These are phyloP conservation scores for Tetracladium setigerum DNA, from an alignment of 495 filamentous ascomycete genomes.

Conservation along the genomic window DNA sequence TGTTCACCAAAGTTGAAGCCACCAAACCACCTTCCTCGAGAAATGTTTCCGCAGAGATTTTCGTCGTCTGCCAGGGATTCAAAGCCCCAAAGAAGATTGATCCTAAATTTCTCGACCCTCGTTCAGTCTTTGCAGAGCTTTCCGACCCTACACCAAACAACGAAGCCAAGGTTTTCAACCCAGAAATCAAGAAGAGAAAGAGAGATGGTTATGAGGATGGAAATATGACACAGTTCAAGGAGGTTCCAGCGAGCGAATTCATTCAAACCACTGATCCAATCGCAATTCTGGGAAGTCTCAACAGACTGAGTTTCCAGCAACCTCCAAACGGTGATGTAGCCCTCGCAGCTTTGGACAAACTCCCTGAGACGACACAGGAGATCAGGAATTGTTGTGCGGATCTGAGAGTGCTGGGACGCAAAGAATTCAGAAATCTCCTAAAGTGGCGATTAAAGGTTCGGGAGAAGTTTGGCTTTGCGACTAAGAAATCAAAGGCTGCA, in stretches of 20 bases:
- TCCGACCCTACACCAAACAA: constrained; percentile 84
- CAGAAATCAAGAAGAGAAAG: constrained; percentile 93
- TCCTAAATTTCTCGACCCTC: constrained; percentile 84
- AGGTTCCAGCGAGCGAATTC: constrained; percentile 81
- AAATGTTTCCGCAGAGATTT: constrained; percentile 96
- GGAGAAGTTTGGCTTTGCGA: constrained; percentile 80
- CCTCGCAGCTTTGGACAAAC: constrained; percentile 71
- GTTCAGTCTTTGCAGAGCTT: constrained; percentile 92
- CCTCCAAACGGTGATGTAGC: constrained; percentile 74
- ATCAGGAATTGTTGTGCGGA: constrained; percentile 80
- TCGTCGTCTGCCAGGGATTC: constrained; percentile 91
- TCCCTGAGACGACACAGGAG: constrained; percentile 90
- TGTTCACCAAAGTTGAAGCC: constrained; percentile 90
- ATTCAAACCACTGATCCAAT: constrained; percentile 94
- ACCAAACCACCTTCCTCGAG: constrained; percentile 94
- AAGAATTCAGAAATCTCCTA: constrained; percentile 89
- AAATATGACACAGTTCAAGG: constrained; percentile 87
- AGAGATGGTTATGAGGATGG: constrained; percentile 96
- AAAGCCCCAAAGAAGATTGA: constrained; percentile 91
- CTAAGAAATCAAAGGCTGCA: constrained; percentile 55
- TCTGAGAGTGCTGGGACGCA: constrained; percentile 83
- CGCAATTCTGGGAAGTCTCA: constrained; percentile 83
- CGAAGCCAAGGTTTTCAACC: constrained; percentile 96
- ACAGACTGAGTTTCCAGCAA: constrained; percentile 75
- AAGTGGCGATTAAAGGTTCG: constrained; percentile 87